Conservation (phyloP, 257 asterid species). For the Solanum pinnatisectum region DNA sequence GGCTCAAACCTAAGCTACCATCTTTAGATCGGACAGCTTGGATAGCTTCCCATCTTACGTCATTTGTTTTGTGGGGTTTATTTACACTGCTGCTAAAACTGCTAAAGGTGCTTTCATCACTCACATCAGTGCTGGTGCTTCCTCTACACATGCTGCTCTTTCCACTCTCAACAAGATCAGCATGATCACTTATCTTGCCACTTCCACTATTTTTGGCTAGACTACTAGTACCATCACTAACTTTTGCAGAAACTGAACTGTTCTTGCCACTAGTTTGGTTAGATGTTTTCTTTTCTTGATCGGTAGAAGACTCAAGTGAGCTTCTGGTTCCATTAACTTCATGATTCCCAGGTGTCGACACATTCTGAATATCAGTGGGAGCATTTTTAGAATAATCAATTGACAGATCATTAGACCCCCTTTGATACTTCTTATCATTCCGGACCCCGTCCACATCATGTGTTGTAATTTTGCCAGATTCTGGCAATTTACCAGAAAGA, state of each 20-base stretch:
- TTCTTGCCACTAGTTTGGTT: constrained; percentile 9
- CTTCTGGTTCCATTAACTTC: constrained; percentile 5
- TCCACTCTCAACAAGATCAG: constrained; percentile 14
- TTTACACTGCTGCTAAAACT: constrained; percentile 24
- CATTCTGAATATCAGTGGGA: constrained; percentile 7
- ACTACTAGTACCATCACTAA: constrained; percentile 11
- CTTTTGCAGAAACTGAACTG: constrained; percentile 21
- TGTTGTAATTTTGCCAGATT: constrained; percentile 6
- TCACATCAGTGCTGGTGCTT: constrained; percentile 28
- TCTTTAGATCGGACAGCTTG: constrained; percentile 49
- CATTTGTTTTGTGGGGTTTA: constrained; percentile 75
- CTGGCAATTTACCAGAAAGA: neutral
- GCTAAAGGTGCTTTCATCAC: constrained; percentile 29
- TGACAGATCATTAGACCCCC: neutral
- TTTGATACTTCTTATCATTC: neutral
- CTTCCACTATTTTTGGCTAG: constrained; percentile 15
- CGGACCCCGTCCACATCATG: neutral
- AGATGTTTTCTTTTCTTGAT: constrained; percentile 12
- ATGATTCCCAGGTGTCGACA: constrained; percentile 2
- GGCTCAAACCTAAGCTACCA: constrained; percentile 59
- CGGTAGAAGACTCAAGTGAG: constrained; percentile 7
- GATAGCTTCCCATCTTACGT: constrained; percentile 71
- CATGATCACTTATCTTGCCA: constrained; percentile 2
- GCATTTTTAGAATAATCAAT: constrained; percentile 12
- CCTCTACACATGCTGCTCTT: constrained; percentile 24